phyloP scores from a whole-genome alignment of 2,329 filamentous ascomycete genomes.

The Fusarium beomiforme region DNA sequence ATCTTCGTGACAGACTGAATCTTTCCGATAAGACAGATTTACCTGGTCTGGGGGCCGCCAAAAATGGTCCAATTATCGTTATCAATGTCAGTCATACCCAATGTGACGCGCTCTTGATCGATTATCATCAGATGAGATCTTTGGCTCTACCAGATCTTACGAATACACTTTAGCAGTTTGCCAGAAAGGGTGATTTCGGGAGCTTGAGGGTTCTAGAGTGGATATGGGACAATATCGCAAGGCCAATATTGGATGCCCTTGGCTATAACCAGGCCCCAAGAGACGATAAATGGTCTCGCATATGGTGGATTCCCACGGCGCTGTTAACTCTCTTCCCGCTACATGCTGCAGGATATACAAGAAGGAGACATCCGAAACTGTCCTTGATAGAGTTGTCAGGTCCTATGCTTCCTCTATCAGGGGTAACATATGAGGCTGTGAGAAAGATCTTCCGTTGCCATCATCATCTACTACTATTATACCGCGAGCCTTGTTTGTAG shows the following conservation, averaged over 20 bases:
- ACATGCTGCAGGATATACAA: not conserved
- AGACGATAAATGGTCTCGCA: not conserved
- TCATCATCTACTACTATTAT: fast-evolving
- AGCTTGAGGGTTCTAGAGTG: not conserved
- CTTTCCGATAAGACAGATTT: not conserved
- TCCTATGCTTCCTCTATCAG: not conserved
- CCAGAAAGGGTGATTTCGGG: not conserved
- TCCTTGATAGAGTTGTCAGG: not conserved
- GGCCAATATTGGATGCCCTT: not conserved
- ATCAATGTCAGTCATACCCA: not conserved
- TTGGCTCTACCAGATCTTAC: not conserved
- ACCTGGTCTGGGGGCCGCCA: fast-evolving
- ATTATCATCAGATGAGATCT: not conserved
- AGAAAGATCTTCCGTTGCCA: not conserved
- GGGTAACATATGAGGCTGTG: fast-evolving
- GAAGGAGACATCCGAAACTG: not conserved
- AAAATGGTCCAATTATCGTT: not conserved
- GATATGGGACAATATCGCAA: not conserved
- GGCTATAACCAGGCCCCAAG: fast-evolving
- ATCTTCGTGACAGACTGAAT: not conserved
- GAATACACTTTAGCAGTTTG: not conserved
- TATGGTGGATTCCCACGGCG: fast-evolving
- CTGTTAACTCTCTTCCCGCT: not conserved
- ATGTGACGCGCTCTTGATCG: not conserved
- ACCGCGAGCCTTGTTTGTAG: not conserved